Percentiles rank a stretch among this genome's conserved stretches.
Evolutionary conservation across 306 rosid species (phyloP).

Genomic region (Trifolium repens): DNA sequence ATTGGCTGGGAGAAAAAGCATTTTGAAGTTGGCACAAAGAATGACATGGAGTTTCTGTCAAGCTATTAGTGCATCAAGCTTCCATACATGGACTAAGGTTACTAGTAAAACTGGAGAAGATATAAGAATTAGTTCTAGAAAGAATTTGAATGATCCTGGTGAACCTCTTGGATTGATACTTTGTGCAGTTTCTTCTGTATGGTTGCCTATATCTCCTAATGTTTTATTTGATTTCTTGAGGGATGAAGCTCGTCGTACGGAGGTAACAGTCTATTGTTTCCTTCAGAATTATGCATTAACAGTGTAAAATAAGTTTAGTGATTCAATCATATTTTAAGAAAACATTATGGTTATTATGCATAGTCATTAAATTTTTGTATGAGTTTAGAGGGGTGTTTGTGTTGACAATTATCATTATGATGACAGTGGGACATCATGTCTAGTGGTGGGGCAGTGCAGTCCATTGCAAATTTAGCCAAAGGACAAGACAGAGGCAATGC

Average conservation of each 20-base stretch:
- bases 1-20: conserved; percentile 95
- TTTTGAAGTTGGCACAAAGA: conserved; percentile 86
- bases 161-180: conserved; percentile 89
- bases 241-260: conserved; percentile 72
- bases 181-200: conserved; percentile 91
- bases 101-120: conserved; percentile 87
- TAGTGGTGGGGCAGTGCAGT: conserved; percentile 71
- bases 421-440: conserved; percentile 89
- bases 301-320: too few species aligned
- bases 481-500: conserved; percentile 98
- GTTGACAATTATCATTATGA: conserved; percentile 33
- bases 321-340: too few species aligned
- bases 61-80: conserved; percentile 89
- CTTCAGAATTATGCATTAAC: too few species aligned
- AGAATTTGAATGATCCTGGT: conserved; percentile 90
- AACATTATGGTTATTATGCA: not conserved
- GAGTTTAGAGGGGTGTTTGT: not conserved
- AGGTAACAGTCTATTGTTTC: conserved; percentile 40
- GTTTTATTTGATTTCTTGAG: conserved; percentile 75
- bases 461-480: conserved; percentile 82
- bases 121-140: conserved; percentile 82
- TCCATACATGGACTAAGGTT: conserved; percentile 80
- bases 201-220: conserved; percentile 80
- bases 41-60: conserved; percentile 83
- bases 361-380: not conserved